Percentiles rank a stretch among this genome's conserved stretches.
Evolutionary conservation across 495 filamentous ascomycete species (phyloP).

Genomic region (Echria macrotheca): DNA sequence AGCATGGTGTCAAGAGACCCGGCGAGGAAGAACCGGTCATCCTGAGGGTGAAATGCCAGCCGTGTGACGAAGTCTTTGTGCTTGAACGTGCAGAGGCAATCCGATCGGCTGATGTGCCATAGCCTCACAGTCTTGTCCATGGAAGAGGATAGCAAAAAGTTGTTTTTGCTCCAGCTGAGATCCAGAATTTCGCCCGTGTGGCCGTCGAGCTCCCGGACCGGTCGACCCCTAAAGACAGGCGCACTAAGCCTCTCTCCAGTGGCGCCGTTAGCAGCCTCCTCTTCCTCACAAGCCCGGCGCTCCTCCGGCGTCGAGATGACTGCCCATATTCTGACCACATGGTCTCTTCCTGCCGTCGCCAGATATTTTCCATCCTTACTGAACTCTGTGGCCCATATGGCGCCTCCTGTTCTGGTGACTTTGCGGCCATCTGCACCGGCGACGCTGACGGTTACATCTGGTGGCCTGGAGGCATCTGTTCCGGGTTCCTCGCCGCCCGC

Average conservation of each 20-base stretch:
- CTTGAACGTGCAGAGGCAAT: conserved; percentile 93
- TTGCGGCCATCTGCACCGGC: conserved; percentile 33
- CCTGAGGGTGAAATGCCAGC: conserved; percentile 88
- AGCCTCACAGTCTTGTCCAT: conserved; percentile 98
- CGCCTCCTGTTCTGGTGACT: conserved; percentile 40
- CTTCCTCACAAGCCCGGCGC: conserved; percentile 61
- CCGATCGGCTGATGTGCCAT: conserved; percentile 81
- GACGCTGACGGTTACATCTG: conserved; percentile 33
- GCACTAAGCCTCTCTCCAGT: conserved; percentile 65
- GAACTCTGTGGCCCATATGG: conserved; percentile 89
- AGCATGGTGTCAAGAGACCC: conserved; percentile 91
- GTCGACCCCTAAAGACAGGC: conserved; percentile 80
- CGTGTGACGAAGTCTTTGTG: conserved; percentile 95
- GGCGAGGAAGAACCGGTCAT: conserved; percentile 95
- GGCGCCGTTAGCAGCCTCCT: conserved; percentile 56
- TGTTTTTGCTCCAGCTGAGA: conserved; percentile 98
- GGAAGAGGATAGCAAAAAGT: conserved; percentile 91
- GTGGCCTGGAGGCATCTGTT: conserved; percentile 20
- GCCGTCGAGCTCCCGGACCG: conserved; percentile 72
- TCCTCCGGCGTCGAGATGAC: conserved; percentile 82
- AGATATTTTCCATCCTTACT: conserved; percentile 91
- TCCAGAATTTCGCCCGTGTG: conserved; percentile 87
- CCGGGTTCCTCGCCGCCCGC: conserved; percentile 2
- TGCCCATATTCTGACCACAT: conserved; percentile 81
- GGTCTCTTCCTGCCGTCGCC: conserved; percentile 83